Conservation (phyloP, 352 stramenopile genomes). For the Pythium graminicola region DNA sequence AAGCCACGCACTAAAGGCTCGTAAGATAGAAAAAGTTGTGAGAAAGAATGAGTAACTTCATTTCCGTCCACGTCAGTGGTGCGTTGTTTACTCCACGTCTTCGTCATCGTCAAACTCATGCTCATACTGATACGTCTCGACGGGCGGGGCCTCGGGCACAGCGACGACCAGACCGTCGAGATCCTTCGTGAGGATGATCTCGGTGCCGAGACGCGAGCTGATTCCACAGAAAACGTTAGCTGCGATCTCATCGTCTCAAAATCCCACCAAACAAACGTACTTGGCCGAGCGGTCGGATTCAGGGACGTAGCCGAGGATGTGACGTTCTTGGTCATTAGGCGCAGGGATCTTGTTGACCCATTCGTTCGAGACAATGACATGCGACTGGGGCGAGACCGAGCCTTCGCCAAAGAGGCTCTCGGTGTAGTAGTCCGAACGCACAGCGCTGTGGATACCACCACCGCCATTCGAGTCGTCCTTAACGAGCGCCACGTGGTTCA, state of each 20-base stretch:
- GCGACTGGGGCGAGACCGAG: slow-evolving; percentile 70
- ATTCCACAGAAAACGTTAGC: slow-evolving; percentile 6
- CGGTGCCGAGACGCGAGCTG: slow-evolving; percentile 78
- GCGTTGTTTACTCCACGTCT: slow-evolving; percentile 26
- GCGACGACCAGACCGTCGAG: slow-evolving; percentile 84
- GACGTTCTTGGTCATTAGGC: slow-evolving; percentile 63
- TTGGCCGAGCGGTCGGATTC: slow-evolving; percentile 73
- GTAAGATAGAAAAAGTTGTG: too few species aligned
- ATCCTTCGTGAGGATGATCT: slow-evolving; percentile 83
- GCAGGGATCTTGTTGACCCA: slow-evolving; percentile 74
- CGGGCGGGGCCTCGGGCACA: slow-evolving; percentile 74
- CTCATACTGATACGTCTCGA: slow-evolving; percentile 80
- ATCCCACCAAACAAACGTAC: slow-evolving; percentile 26
- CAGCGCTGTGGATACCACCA: slow-evolving; percentile 56
- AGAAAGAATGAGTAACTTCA: background rate
- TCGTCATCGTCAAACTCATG: slow-evolving; percentile 85
- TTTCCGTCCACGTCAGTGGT: background rate
- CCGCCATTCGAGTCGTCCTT: slow-evolving; percentile 85
- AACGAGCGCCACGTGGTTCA: slow-evolving; percentile 63
- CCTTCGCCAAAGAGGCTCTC: slow-evolving; percentile 86
- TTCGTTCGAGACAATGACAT: slow-evolving; percentile 85
- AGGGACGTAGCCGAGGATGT: slow-evolving; percentile 78
- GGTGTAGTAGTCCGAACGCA: slow-evolving; percentile 74
- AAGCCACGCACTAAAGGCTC: too few species aligned
- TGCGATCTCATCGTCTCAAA: background rate